phyloP scores from a whole-genome alignment of 768 basidiomycete species.

The Kwoniella bestiolae region DNA sequence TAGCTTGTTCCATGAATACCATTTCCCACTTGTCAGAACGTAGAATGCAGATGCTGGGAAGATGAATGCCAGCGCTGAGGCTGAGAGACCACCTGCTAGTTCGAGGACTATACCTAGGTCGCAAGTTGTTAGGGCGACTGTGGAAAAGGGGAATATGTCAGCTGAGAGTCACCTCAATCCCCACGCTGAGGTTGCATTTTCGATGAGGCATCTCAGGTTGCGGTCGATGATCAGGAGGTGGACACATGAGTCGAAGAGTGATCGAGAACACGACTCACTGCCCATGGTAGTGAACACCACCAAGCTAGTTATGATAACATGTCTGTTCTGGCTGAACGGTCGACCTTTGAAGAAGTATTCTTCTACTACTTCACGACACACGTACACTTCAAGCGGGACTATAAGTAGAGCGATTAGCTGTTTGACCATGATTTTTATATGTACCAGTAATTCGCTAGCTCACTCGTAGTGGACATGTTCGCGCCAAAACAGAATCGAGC shows the following conservation, averaged over 20 bases:
- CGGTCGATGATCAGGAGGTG: no score
- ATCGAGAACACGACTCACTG: constrained; percentile 61
- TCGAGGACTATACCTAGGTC: constrained; percentile 98
- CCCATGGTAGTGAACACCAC: constrained; percentile 81
- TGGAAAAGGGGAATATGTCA: not conserved
- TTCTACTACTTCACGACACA: constrained; percentile 96
- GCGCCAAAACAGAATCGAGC: constrained; percentile 91
- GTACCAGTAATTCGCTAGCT: no score
- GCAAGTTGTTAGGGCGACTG: constrained; percentile 89
- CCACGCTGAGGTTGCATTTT: no score
- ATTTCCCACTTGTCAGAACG: constrained; percentile 59
- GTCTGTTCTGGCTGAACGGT: constrained; percentile 76
- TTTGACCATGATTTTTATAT: not conserved
- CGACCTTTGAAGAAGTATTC: constrained; percentile 94
- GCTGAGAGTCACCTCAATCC: no score
- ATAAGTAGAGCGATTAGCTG: not conserved
- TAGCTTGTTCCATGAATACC: constrained; percentile 73
- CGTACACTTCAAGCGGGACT: constrained; percentile 90
- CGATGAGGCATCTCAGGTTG: no score
- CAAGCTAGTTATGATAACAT: constrained; percentile 85
- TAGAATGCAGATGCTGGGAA: constrained; percentile 57
- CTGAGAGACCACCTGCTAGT: constrained; percentile 87
- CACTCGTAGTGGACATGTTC: constrained; percentile 93
- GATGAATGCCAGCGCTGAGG: constrained; percentile 83
- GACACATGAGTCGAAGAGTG: no score